Evolutionary conservation across 352 stramenopile species (phyloP).

Genomic region (Phytophthora aleatoria): DNA sequence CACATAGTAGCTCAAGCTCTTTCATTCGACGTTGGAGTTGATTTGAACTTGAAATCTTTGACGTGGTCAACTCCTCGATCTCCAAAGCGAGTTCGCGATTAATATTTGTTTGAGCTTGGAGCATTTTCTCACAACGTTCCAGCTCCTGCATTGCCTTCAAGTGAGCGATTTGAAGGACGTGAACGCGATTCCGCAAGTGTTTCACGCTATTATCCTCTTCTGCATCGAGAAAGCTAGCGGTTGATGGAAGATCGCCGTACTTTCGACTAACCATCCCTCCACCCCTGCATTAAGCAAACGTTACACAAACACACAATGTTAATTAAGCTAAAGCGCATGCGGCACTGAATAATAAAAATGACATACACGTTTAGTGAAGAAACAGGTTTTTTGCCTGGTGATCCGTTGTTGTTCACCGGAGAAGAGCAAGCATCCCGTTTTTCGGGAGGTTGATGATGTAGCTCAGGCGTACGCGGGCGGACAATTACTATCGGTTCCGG

Average conservation of each 20-base stretch:
- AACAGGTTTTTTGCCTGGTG: not conserved
- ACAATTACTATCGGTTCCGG: conserved; percentile 24
- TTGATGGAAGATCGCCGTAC: conserved; percentile 34
- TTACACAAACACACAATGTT: conserved; percentile 8
- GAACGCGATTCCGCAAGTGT: conserved; percentile 76
- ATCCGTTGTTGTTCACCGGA: conserved; percentile 42
- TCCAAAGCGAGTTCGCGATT: conserved; percentile 92
- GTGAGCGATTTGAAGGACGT: conserved; percentile 90
- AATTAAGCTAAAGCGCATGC: not conserved
- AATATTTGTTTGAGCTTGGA: conserved; percentile 94
- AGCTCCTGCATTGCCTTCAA: conserved; percentile 91
- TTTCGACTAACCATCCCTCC: conserved; percentile 38
- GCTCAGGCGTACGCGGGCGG: conserved; percentile 12
- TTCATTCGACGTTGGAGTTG: conserved; percentile 81
- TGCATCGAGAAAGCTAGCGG: conserved; percentile 28
- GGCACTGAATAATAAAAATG: not conserved
- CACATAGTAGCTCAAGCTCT: conserved; percentile 83
- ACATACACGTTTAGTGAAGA: conserved; percentile 26
- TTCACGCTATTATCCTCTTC: conserved; percentile 50
- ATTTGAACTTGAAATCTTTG: conserved; percentile 73
- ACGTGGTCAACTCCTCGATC: conserved; percentile 86
- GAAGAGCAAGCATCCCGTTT: conserved; percentile 71
- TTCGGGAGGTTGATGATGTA: conserved; percentile 29
- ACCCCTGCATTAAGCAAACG: conserved; percentile 28
- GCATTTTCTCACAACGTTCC: conserved; percentile 93